Base-by-base conservation (phyloP, 345 rosid species). In the Hirschfeldia incana region DNA sequence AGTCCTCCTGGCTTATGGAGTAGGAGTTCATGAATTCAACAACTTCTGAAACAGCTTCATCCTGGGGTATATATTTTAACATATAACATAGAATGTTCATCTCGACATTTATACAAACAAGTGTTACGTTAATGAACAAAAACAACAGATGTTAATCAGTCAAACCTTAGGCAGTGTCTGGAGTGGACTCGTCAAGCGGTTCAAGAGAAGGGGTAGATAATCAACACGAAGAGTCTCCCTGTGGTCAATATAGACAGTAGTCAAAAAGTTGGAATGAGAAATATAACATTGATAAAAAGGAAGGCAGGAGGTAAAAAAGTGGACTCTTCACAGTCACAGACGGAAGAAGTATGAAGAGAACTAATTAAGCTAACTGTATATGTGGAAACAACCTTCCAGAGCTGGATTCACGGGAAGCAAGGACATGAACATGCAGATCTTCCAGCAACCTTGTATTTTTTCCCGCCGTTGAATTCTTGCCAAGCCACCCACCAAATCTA, bases 401-500 rank as follows among this genome's bases (percentile, higher is more conserved):
- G 80, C 84, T 87, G 51, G 88, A 90, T 84, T 89, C 97, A 61
- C 97, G 88, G 37, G 99, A 95, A 79, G 98, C 90, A 83, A 95
- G 98, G 83, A 91, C 72, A 87, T 95, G 98, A 78, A 90, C 88
- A 82, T 93, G 99, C 76, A 93, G 78, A 87, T 93, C 94, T 73
- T 95, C 98, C 86, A 95, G 84, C 74, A 95, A 92, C 87, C 99
- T 88, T 78, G 67, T 81, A 80, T 91, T 90, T 82, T 93, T 95
- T 11, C 98, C 87, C 64, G 80, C 85, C 9, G 98, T 87, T 68
- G 99, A 95, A 78, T 91, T 95, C 85, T 90, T 95, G 75, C 99
- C 99, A 69, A 95, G 88, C 98, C 98, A 95, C 37, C 97, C 97
- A 81, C 99, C 96, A 85, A 95, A 93, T 77, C 97, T 87, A 80